Evolutionary conservation across 1,284 basidiomycete genomes (phyloP).

Genomic region (Takashimella tepidaria): DNA sequence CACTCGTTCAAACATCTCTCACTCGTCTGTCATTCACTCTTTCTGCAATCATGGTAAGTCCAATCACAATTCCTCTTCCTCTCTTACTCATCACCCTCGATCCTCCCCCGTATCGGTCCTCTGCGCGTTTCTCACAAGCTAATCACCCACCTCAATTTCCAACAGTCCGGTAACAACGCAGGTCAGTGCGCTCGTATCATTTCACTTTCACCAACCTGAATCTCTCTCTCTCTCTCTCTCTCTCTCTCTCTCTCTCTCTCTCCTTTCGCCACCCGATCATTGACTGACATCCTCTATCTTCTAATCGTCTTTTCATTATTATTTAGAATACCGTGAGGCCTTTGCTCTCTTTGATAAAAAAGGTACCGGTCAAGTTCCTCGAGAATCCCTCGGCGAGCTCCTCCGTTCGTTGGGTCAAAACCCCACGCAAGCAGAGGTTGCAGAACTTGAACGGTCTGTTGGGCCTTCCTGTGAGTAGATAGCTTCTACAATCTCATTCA

Average conservation of each 20-base stretch:
- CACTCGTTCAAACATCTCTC: not conserved
- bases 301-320: not conserved
- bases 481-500: not conserved
- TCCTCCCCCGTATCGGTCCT: not conserved
- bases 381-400: constrained; percentile 89
- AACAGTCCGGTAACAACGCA: constrained; percentile 34
- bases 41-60: constrained; percentile 14
- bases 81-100: not conserved
- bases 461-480: constrained; percentile 40
- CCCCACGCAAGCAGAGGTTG: constrained; percentile 94
- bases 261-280: not conserved
- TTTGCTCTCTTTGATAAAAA: constrained; percentile 98
- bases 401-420: constrained; percentile 94
- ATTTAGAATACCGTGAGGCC: constrained; percentile 85
- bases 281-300: not conserved
- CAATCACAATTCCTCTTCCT: not conserved
- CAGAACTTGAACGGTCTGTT: constrained; percentile 67
- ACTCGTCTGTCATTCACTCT: not conserved
- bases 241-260: not conserved
- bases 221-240: not conserved
- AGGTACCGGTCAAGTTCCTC: constrained; percentile 81
- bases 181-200: constrained; percentile 8
- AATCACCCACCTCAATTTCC: too few species aligned
- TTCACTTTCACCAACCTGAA: not conserved
- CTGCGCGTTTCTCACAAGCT: too few species aligned